These are phyloP conservation scores for Psilocybe subaeruginosa DNA, from an alignment of 768 basidiomycete species.

Conservation along the genomic window DNA sequence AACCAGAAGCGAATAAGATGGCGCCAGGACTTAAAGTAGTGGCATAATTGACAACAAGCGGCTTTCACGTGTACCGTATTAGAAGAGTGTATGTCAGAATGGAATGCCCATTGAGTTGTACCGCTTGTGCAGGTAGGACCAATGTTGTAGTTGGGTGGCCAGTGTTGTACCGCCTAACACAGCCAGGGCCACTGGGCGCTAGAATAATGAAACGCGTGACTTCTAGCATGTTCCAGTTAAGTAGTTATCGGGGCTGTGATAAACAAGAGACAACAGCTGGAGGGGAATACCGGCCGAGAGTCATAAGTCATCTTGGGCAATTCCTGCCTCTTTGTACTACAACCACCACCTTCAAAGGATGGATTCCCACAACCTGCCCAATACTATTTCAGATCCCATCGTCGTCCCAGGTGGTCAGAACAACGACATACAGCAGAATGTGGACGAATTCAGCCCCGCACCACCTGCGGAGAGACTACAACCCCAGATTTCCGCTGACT, in stretches of 20 bases:
- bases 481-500: constrained; percentile 12
- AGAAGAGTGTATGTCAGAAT: too few species aligned
- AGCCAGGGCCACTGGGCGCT: neutral
- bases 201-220: constrained; percentile 9
- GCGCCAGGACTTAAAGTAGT: too few species aligned
- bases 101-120: neutral
- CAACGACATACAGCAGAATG: neutral
- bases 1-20: too few species aligned
- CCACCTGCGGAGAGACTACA: neutral
- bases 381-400: neutral
- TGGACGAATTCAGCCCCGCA: neutral
- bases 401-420: constrained; percentile 3
- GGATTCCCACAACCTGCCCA: constrained; percentile 6
- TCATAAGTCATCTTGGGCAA: constrained; percentile 4
- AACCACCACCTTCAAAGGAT: constrained; percentile 9
- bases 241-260: neutral
- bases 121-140: neutral
- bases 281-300: constrained; percentile 10
- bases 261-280: constrained; percentile 19
- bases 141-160: neutral
- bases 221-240: constrained; percentile 23
- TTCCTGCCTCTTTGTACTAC: constrained; percentile 8
- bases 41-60: too few species aligned
- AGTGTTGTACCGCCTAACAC: neutral
- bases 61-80: too few species aligned